These are phyloP conservation scores for Graphilbum fragrans DNA, from an alignment of 2,329 filamentous ascomycete species.

Conservation along the genomic window DNA sequence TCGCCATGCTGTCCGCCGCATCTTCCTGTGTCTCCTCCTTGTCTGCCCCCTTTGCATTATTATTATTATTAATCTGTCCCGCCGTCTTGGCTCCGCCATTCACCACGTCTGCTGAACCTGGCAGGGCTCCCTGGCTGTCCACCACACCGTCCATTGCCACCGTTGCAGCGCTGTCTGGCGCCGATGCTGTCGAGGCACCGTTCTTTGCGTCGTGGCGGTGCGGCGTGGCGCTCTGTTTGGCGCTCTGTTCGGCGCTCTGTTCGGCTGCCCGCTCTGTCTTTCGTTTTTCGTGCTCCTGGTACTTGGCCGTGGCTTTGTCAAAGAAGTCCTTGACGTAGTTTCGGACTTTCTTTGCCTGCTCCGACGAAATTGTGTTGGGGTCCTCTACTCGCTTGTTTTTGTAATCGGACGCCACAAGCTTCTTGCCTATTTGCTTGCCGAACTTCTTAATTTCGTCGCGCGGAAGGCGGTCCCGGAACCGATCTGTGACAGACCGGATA, in stretches of 20 bases:
- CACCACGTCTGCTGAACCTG: too few species aligned
- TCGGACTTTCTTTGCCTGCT: slow-evolving; percentile 73
- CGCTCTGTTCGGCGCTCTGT: not conserved
- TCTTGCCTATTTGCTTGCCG: slow-evolving; percentile 64
- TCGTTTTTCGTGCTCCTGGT: slow-evolving; percentile 52
- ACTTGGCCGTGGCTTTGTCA: slow-evolving; percentile 74
- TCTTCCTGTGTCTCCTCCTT: not conserved
- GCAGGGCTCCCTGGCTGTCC: too few species aligned
- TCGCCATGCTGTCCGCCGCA: too few species aligned
- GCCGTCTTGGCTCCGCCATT: too few species aligned
- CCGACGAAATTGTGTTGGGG: slow-evolving; percentile 60
- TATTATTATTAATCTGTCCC: too few species aligned
- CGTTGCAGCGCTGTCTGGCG: too few species aligned
- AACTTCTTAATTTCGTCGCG: slow-evolving; percentile 61
- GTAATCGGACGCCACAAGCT: slow-evolving; percentile 82
- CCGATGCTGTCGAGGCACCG: too few species aligned
- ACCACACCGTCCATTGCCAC: too few species aligned
- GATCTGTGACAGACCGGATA: slow-evolving; percentile 75
- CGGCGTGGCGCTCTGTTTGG: not conserved
- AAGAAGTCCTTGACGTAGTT: slow-evolving; percentile 76
- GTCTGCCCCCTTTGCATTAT: not conserved
- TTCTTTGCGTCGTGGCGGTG: too few species aligned
- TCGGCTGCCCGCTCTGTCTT: slow-evolving; percentile 31
- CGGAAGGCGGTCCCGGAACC: slow-evolving; percentile 75
- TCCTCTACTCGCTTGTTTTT: slow-evolving; percentile 80